Conservation (phyloP, 1,284 basidiomycete genomes). For the Anthracocystis panici-leucophaei region DNA sequence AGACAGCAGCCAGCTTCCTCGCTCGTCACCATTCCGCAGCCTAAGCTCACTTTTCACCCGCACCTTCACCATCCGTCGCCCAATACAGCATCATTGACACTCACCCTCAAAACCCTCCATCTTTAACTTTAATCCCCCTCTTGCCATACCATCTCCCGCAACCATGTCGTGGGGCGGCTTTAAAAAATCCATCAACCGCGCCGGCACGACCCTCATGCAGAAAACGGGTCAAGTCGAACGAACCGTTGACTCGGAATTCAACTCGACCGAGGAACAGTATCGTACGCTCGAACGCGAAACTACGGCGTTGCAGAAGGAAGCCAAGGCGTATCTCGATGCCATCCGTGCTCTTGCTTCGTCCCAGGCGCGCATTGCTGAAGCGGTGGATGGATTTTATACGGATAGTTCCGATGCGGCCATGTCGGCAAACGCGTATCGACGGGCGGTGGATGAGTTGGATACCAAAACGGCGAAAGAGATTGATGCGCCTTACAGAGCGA, state of each 20-base stretch:
- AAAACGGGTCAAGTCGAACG: constrained; percentile 94
- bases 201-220: constrained; percentile 82
- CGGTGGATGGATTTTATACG: constrained; percentile 91
- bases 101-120: too few relatives aligned
- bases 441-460: constrained; percentile 93
- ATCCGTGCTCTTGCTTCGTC: constrained; percentile 88
- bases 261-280: constrained; percentile 91
- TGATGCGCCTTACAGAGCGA: constrained; percentile 91
- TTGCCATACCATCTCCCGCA: constrained; percentile 1
- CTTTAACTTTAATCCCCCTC: not conserved
- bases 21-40: too few relatives aligned
- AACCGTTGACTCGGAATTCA: constrained; percentile 92
- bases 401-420: constrained; percentile 80
- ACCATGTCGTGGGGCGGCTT: constrained; percentile 74
- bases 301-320: constrained; percentile 88
- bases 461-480: constrained; percentile 85
- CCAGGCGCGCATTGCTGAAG: constrained; percentile 93
- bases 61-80: too few relatives aligned
- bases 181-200: constrained; percentile 93
- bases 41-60: too few relatives aligned
- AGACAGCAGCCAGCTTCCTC: too few relatives aligned
- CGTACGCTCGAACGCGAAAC: constrained; percentile 77
- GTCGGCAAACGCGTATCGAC: constrained; percentile 95
- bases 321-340: constrained; percentile 92
- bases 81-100: too few relatives aligned